These are phyloP conservation scores for Ceratobasidium sp. DNA, from an alignment of 1,284 basidiomycete species.

Conservation along the genomic window DNA sequence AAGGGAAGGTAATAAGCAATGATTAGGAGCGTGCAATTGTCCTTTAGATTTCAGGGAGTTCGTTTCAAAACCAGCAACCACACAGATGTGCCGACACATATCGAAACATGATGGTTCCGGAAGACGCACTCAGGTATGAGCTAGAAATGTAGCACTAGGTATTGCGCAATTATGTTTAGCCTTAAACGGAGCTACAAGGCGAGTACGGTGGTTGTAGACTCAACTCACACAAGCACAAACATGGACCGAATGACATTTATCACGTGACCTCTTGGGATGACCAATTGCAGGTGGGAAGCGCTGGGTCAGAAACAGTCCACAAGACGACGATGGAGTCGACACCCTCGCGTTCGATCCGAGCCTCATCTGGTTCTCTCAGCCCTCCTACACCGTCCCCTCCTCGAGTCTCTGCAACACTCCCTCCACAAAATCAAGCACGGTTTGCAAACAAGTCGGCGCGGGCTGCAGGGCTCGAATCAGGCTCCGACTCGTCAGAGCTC, in stretches of 20 bases:
- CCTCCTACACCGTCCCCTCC: conserved; percentile 36
- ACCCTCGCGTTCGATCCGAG: conserved; percentile 37
- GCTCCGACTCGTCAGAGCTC: conserved; percentile 42
- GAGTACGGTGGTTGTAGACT: not conserved
- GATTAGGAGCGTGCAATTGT: too few relatives aligned
- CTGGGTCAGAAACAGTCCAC: conserved; percentile 21
- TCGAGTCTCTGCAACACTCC: conserved; percentile 14
- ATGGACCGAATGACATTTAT: not conserved
- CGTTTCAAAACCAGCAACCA: not conserved
- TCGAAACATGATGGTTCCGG: too few relatives aligned
- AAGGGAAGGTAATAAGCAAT: too few relatives aligned
- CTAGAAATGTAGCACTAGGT: not conserved
- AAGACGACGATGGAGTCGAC: conserved; percentile 44
- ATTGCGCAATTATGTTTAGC: not conserved
- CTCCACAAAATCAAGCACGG: conserved; percentile 9
- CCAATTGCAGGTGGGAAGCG: conserved; percentile 41
- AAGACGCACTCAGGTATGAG: too few relatives aligned
- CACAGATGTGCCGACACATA: not conserved
- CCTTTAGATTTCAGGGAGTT: not conserved
- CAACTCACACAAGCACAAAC: not conserved
- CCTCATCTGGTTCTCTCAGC: conserved; percentile 40
- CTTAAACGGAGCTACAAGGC: too few relatives aligned
- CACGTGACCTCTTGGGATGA: conserved; percentile 30
- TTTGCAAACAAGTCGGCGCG: conserved; percentile 38
- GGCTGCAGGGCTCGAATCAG: conserved; percentile 35